These are phyloP conservation scores for Schoenoplectus triqueter DNA, from an alignment of 202 grass and related monocot species.

Conservation along the genomic window DNA sequence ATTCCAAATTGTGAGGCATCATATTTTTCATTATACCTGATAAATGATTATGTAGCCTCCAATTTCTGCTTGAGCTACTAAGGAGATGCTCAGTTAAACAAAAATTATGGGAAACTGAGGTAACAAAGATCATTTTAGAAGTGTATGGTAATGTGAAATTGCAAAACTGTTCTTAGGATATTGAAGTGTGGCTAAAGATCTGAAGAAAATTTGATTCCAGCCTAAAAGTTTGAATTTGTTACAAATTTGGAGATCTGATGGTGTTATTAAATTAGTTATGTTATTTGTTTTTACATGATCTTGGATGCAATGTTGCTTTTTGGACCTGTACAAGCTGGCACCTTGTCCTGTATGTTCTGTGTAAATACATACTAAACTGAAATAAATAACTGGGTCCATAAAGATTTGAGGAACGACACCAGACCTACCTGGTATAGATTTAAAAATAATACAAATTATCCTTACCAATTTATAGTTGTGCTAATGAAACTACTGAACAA, in stretches of 20 bases:
- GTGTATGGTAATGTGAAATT: not conserved
- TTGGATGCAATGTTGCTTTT: not conserved
- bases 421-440: not conserved
- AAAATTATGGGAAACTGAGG: not conserved
- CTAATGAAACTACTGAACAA: not conserved
- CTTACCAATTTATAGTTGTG: not conserved
- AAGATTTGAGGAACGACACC: not conserved
- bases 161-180: not conserved
- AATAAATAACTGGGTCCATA: not conserved
- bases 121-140: not conserved
- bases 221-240: too few relatives aligned
- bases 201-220: not conserved
- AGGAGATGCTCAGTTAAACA: conserved; percentile 13
- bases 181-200: not conserved
- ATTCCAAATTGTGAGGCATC: not conserved
- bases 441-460: not conserved
- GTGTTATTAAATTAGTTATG: not conserved
- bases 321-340: not conserved
- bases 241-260: not conserved
- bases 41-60: not conserved
- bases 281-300: not conserved
- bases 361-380: not conserved
- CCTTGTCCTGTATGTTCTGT: not conserved
- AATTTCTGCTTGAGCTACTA: not conserved
- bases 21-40: not conserved